phyloP scores from a whole-genome alignment of 83 land plant genomes.

The Picea abies region DNA sequence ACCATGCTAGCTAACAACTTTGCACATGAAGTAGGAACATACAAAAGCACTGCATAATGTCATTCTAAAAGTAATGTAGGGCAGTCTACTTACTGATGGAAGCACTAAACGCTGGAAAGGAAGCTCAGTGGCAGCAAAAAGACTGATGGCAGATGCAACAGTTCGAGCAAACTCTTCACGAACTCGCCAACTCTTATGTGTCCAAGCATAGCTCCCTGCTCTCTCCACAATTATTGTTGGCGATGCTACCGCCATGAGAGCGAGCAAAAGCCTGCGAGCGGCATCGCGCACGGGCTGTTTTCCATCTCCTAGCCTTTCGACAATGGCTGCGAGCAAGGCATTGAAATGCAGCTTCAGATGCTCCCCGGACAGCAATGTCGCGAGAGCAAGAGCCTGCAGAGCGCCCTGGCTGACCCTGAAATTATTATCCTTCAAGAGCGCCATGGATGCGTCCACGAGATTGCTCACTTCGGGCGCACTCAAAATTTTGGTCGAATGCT shows the following conservation, averaged over 20 bases:
- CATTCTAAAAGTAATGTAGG: not conserved
- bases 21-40: not conserved
- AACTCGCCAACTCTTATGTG: conserved; percentile 92
- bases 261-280: too few relatives aligned
- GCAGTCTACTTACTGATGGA: conserved; percentile 63
- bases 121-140: conserved; percentile 95
- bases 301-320: too few relatives aligned
- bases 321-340: too few relatives aligned
- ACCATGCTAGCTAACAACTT: not conserved
- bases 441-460: too few relatives aligned
- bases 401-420: too few relatives aligned
- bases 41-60: not conserved
- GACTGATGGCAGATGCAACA: conserved; percentile 79
- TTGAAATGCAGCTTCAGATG: too few relatives aligned
- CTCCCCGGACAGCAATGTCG: too few relatives aligned
- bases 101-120: conserved; percentile 85
- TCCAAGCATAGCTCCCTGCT: conserved; percentile 97
- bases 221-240: conserved; percentile 98
- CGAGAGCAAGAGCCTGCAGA: too few relatives aligned
- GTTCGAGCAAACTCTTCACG: conserved; percentile 99
- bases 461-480: too few relatives aligned
- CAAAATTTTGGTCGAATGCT: too few relatives aligned
- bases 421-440: too few relatives aligned
- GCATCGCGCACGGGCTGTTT: too few relatives aligned
- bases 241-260: conserved; percentile 99